Conservation (phyloP, 2,329 filamentous ascomycete species). For the Aspergillus flavus region DNA sequence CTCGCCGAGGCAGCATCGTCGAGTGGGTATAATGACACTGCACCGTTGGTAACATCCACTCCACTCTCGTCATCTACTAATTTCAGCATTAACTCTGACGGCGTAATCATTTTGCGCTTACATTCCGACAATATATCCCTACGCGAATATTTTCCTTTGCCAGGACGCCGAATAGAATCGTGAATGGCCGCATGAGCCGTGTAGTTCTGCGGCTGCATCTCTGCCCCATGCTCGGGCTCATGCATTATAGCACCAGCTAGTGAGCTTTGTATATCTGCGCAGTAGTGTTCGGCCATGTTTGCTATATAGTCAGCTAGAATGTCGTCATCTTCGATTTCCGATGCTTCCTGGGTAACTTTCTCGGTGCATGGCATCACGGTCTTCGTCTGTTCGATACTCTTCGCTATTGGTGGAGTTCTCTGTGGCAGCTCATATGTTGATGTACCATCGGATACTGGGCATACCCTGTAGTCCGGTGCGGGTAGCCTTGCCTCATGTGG, state of each 20-base stretch:
- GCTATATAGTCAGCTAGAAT: slow-evolving; percentile 44
- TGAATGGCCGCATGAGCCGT: not conserved
- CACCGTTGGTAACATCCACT: not conserved
- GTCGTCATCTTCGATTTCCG: slow-evolving; percentile 50
- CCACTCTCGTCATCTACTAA: not conserved
- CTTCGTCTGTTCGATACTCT: not conserved
- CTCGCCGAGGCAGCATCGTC: not conserved
- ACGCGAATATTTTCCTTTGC: not conserved
- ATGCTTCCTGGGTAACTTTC: not conserved
- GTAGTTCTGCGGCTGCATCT: not conserved
- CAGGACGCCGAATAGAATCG: not conserved
- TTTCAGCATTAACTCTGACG: no score
- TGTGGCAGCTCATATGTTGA: not conserved
- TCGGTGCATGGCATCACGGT: not conserved
- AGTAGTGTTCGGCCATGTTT: slow-evolving; percentile 40
- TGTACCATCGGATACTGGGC: not conserved
- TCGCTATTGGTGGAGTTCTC: not conserved
- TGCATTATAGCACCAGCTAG: not conserved
- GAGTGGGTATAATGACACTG: not conserved
- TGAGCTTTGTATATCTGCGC: slow-evolving; percentile 2
- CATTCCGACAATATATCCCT: not conserved
- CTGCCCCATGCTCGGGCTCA: not conserved
- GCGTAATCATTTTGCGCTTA: not conserved
- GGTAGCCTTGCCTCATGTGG: not conserved
- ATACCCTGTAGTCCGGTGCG: not conserved